These are phyloP conservation scores for Vitis labrusca DNA, from an alignment of 164 flowering plant genomes.

Conservation along the genomic window DNA sequence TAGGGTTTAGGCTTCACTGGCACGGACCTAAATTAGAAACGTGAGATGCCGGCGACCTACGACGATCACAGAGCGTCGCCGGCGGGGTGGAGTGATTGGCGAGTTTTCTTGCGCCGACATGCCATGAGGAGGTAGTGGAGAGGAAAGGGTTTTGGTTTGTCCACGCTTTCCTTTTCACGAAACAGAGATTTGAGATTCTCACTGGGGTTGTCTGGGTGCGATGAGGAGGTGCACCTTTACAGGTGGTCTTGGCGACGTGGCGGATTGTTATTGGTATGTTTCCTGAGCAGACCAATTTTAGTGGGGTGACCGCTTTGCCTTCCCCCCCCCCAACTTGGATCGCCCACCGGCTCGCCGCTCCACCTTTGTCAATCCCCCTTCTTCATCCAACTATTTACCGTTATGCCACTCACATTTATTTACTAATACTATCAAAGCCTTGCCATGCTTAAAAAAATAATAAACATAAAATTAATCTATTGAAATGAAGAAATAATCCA, in stretches of 20 bases:
- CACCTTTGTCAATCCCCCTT: too few species aligned
- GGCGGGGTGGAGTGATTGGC: neutral
- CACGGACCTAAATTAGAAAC: neutral
- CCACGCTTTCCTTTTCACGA: neutral
- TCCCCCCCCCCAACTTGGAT: neutral
- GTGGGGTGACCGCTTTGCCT: slow-evolving; percentile 3
- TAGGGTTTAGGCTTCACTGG: neutral
- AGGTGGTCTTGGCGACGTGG: slow-evolving; percentile 15
- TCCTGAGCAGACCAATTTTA: slow-evolving; percentile 5
- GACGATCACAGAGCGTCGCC: neutral
- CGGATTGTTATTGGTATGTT: slow-evolving; percentile 4
- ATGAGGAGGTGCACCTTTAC: slow-evolving; percentile 11
- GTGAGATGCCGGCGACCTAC: neutral
- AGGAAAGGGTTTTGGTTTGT: neutral
- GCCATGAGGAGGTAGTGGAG: too few species aligned
- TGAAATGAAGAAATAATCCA: too few species aligned
- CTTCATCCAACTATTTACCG: too few species aligned
- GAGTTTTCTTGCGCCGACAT: too few species aligned
- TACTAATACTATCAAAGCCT: too few species aligned
- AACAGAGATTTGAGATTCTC: neutral
- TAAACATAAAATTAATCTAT: too few species aligned
- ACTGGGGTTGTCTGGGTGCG: neutral
- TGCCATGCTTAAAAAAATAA: too few species aligned
- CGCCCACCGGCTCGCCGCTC: neutral
- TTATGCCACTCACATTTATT: too few species aligned